These are phyloP conservation scores for Papilionanthe hybrid DNA, from an alignment of 116 monocot genomes.

Conservation along the genomic window DNA sequence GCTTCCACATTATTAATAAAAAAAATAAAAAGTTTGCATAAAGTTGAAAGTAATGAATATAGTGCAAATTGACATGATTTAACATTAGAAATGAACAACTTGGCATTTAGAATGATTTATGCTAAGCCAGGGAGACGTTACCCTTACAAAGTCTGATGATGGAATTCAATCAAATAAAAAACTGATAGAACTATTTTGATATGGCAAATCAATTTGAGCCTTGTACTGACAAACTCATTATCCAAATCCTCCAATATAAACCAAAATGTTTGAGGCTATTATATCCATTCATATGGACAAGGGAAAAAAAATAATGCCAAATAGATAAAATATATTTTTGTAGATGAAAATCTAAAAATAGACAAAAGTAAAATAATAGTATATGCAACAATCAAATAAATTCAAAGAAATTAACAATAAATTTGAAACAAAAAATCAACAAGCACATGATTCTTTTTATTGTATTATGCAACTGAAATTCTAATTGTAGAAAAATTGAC, in stretches of 20 bases:
- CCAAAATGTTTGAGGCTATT: background rate
- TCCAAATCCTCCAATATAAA: background rate
- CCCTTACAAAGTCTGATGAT: background rate
- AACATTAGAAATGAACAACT: background rate
- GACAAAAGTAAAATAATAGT: no score
- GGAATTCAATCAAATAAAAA: background rate
- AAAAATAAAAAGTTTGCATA: background rate
- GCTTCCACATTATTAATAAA: conserved; percentile 4
- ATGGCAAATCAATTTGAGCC: background rate
- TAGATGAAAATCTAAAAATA: no score
- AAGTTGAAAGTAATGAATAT: conserved; percentile 3
- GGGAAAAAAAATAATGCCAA: no score
- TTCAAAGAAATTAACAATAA: no score
- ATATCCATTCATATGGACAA: background rate
- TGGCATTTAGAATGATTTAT: background rate
- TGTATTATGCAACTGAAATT: no score
- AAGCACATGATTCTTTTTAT: no score
- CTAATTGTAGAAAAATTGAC: no score
- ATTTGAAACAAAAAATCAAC: no score
- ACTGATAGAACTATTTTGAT: background rate
- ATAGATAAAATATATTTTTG: no score
- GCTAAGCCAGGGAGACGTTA: background rate
- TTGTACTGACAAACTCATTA: background rate
- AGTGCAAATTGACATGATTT: background rate
- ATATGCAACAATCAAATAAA: no score